These are phyloP conservation scores for Zygoascus ofunaensis DNA, from an alignment of 805 yeast species.

Conservation along the genomic window DNA sequence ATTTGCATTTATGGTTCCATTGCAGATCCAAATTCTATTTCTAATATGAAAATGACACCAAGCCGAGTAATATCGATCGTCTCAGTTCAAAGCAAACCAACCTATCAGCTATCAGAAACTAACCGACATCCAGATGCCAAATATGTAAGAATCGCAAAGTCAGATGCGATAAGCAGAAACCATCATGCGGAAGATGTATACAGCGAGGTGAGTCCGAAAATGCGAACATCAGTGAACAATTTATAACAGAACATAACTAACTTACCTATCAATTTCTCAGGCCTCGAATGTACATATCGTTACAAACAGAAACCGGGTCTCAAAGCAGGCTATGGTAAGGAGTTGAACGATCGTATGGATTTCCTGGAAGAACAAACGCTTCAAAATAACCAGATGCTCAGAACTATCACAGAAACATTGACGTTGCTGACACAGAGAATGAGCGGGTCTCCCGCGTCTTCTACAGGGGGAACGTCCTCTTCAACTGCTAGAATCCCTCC, in stretches of 20 bases:
- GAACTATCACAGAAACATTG: background rate
- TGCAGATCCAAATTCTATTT: too few relatives aligned
- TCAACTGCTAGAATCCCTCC: background rate
- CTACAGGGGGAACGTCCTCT: too few relatives aligned
- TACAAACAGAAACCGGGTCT: conserved; percentile 22
- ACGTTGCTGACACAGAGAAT: background rate
- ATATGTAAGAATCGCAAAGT: conserved; percentile 19
- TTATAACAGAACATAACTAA: too few relatives aligned
- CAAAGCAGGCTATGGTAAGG: conserved; percentile 20
- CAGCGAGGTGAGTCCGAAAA: conserved; percentile 12
- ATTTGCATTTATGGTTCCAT: too few relatives aligned
- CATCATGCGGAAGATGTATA: conserved; percentile 18
- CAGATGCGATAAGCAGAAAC: conserved; percentile 17
- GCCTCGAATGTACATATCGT: conserved; percentile 16
- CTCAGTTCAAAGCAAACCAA: too few relatives aligned
- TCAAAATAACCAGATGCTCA: background rate
- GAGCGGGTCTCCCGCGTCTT: background rate
- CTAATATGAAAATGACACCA: too few relatives aligned
- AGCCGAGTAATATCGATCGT: too few relatives aligned
- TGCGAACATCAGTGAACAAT: background rate
- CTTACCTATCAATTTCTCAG: too few relatives aligned
- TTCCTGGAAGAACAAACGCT: background rate
- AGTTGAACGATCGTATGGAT: conserved; percentile 16
- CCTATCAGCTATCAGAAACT: too few relatives aligned
- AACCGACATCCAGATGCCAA: conserved; percentile 15